A percentile compares a stretch with the other conserved stretches of the same genome.
Conservation (phyloP, 108 stramenopile genomes). For the Pseudonitzschia delicatissima region DNA sequence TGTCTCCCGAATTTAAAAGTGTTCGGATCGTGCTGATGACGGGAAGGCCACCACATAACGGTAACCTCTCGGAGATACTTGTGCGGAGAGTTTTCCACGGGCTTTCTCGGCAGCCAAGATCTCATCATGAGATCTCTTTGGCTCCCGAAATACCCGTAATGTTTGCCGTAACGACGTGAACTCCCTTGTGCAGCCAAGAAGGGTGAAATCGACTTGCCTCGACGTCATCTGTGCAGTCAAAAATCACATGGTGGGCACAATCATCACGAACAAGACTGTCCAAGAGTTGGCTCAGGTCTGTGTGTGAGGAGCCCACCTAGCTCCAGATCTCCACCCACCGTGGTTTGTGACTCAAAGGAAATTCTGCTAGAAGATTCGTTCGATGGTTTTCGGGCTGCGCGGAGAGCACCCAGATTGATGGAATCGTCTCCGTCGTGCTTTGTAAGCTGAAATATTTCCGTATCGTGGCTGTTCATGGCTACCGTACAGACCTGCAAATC, state of each 20-base stretch:
- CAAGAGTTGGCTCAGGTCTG: conserved; percentile 24
- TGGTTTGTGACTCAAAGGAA: conserved; percentile 11
- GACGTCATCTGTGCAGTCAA: conserved; percentile 69
- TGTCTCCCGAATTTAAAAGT: conserved; percentile 64
- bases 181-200: conserved; percentile 53
- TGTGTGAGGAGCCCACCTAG: conserved; percentile 16
- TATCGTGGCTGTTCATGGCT: conserved; percentile 26
- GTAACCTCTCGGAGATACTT: conserved; percentile 80
- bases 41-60: conserved; percentile 80
- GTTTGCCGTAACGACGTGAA: conserved; percentile 81
- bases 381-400: conserved; percentile 4
- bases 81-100: conserved; percentile 43
- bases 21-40: conserved; percentile 69
- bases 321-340: neutral
- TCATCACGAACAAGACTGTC: conserved; percentile 45
- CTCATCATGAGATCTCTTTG: conserved; percentile 57
- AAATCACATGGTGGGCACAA: conserved; percentile 51
- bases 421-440: conserved; percentile 44
- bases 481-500: conserved; percentile 70
- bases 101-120: conserved; percentile 49
- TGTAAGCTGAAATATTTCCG: conserved; percentile 30
- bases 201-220: conserved; percentile 54
- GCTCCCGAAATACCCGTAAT: conserved; percentile 64
- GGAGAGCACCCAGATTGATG: conserved; percentile 40
- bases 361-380: neutral